Evolutionary conservation across 2,329 filamentous ascomycete genomes (phyloP).

Genomic region (Calcarisporium arbuscula): DNA sequence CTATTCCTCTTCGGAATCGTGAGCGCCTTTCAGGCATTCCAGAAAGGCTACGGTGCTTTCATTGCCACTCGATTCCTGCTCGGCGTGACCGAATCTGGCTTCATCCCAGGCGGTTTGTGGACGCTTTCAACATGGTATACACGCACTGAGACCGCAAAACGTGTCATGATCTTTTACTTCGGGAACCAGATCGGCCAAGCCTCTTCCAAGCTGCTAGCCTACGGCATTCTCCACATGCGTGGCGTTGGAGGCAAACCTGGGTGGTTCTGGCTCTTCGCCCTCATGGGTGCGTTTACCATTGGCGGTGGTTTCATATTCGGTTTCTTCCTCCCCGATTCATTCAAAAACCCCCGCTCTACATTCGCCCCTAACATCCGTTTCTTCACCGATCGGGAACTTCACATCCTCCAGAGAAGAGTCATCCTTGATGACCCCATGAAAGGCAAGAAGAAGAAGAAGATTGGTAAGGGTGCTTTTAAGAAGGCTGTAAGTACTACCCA

Average conservation of each 20-base stretch:
- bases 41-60: constrained; percentile 14
- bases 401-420: constrained; percentile 36
- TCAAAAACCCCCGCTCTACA: constrained; percentile 34
- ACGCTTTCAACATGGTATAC: constrained; percentile 18
- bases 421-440: constrained; percentile 37
- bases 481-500: constrained; percentile 25
- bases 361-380: constrained; percentile 27
- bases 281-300: constrained; percentile 49
- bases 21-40: constrained; percentile 19
- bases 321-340: constrained; percentile 37
- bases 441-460: constrained; percentile 41
- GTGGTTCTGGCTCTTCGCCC: constrained; percentile 52
- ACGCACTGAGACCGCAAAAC: constrained; percentile 33
- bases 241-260: constrained; percentile 40
- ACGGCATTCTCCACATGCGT: constrained; percentile 42
- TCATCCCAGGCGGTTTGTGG: constrained; percentile 18
- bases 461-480: constrained; percentile 37
- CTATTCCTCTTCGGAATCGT: constrained; percentile 39
- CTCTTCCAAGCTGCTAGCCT: constrained; percentile 32
- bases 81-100: constrained; percentile 17
- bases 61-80: constrained; percentile 15
- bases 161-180: constrained; percentile 49
- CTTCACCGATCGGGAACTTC: constrained; percentile 33
- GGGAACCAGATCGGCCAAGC: constrained; percentile 45
- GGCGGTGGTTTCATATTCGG: constrained; percentile 34